Base-by-base conservation (phyloP, 2,329 filamentous ascomycete genomes). In the Aotearoamyces nothofagi region DNA sequence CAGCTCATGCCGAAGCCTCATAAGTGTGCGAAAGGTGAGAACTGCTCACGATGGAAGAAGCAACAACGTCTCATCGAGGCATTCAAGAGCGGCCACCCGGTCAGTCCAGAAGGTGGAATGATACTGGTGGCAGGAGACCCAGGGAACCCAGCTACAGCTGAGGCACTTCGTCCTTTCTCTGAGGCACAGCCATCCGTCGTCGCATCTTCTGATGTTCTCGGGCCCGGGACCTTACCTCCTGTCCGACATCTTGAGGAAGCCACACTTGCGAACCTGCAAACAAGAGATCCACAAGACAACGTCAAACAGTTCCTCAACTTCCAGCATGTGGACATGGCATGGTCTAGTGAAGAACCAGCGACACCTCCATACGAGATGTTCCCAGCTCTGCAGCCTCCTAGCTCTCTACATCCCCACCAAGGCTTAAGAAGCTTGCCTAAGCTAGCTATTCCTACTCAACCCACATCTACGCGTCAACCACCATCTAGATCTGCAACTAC, bases 221-320 rank as follows among this genome's bases (percentile, higher is more conserved):
- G 84, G 3, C 77, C 80, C 5, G 68, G 68, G 5, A 53, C 66
- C 26, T 50, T 74, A 9, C 65, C 77, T 13, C 62, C 74, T 14
- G 63, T 86, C 34, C 65, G 69, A 33, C 69, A 74, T 37, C 66
- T 94, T 20, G 76, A 84, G 43, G 76, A 84, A 50, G 71, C 77
- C 27, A 66, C 64, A 23, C 71, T 93, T 10, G 70, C 73, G 33
- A 71, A 64, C 37, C 50, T 93, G 17, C 66, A 78, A 46, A 60
- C 63, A 11, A 68, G 78, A 30, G 84, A 94, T 46, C 80, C 86
- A 5, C 86, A 92, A 51, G 86, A 94, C 55, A 92, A 87, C 42
- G 83, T 96, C 19, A 76, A 81, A 46, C 82, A 92, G 40, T 96
- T 93, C 54, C 66, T 96, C 30, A 70, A 70, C 46, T 86, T 93